phyloP scores from a whole-genome alignment of 2,329 filamentous ascomycete species.

The Anthostomella pinea region DNA sequence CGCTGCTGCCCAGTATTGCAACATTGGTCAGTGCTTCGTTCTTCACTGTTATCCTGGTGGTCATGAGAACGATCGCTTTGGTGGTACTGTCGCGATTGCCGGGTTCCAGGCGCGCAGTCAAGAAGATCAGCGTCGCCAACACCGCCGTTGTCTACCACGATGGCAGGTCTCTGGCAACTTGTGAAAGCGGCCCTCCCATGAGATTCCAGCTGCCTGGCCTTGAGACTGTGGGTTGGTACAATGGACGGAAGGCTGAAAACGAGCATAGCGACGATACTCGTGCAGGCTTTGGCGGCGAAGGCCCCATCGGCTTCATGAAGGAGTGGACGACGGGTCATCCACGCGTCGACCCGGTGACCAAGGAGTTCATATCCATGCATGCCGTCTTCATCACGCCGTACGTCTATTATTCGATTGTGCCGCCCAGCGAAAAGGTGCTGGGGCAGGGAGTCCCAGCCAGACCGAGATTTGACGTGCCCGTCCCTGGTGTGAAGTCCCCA shows the following conservation, averaged over 20 bases:
- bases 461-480: constrained; percentile 46
- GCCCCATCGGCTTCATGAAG: constrained; percentile 58
- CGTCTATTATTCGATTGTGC: constrained; percentile 59
- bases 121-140: constrained; percentile 69
- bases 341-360: constrained; percentile 61
- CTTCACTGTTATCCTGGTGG: constrained; percentile 46
- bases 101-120: constrained; percentile 55
- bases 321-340: constrained; percentile 72
- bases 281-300: constrained; percentile 51
- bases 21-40: constrained; percentile 61
- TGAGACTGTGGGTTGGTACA: constrained; percentile 69
- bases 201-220: constrained; percentile 60
- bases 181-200: constrained; percentile 69
- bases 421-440: constrained; percentile 21
- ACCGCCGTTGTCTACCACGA: constrained; percentile 66
- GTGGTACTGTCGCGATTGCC: constrained; percentile 57
- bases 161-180: constrained; percentile 65
- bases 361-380: constrained; percentile 67
- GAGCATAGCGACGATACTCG: constrained; percentile 28
- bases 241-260: constrained; percentile 57
- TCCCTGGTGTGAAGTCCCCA: constrained; percentile 59
- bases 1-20: constrained; percentile 65
- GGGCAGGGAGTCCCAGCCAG: constrained; percentile 25
- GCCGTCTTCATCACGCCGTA: constrained; percentile 63
- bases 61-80: constrained; percentile 56